Evolutionary conservation across 345 rosid genomes (phyloP), one percentile per base, ranked within the genome.

Genomic region (Hibiscus mutabilis): DNA sequence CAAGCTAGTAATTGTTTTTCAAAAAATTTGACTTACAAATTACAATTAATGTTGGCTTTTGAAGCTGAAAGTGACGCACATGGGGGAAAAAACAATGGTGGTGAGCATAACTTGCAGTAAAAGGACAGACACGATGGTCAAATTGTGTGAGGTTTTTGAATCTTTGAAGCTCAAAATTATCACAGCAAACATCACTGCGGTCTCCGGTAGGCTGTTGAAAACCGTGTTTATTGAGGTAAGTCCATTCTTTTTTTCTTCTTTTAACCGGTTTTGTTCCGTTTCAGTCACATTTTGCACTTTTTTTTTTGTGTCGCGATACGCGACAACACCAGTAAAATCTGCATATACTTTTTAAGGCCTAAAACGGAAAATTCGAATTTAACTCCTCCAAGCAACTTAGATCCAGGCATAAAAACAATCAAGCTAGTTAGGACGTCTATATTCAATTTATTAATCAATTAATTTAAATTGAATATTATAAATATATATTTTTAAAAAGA

Each of bases 81-180:
- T 92, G 97, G 88, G 87, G 56, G 97, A 95, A 72, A 87, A 70
- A 80, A 89, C 80, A 1, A 31, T 90, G 77, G 77, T 89, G 67
- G 96, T 95, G 76, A 92, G 91, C 82, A 76, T 90, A 80, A 89
- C 93, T 33, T 95, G 97, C 62, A 84, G 87, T 60, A 89, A 88
- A 74, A 87, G 85, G 64, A 77, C 87, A 69, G 97, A 92, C 40
- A 95, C 99, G 33, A 90, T 95, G 93, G 93, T 90, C 22, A 92
- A 83, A 73, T 82, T 95, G 2, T 92, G 97, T 47, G 87, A 95
- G 60, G 88, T 87, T 33, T 92, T 95, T 42, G 97, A 92, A 83
- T 78, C 92, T 49, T 75, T 92, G 73, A 86, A 88, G 81, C 86
- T 92, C 69, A 92, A 88, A 74, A 86, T 95, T 53, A 76, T 92